phyloP scores from a whole-genome alignment of 768 basidiomycete species.

The Boletus rufocinnamomeus region DNA sequence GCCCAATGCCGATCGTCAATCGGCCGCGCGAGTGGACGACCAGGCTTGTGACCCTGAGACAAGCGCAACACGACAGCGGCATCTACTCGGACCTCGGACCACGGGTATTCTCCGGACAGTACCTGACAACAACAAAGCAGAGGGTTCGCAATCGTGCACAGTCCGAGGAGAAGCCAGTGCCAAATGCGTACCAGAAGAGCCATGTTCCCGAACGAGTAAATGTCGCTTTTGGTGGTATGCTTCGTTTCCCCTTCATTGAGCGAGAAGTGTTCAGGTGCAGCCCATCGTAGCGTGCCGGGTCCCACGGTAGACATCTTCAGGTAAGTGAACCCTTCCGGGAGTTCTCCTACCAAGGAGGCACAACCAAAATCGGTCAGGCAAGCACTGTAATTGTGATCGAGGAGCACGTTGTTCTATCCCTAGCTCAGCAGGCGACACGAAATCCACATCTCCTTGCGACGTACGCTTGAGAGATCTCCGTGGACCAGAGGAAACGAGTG shows the following conservation, averaged over 20 bases:
- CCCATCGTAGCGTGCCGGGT: slow-evolving; percentile 12
- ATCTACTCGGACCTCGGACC: background rate
- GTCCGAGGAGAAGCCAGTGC: background rate
- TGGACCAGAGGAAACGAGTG: slow-evolving; percentile 15
- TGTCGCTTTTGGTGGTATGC: slow-evolving; percentile 7
- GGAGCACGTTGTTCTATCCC: slow-evolving; percentile 14
- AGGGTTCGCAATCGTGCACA: background rate
- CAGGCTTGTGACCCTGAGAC: background rate
- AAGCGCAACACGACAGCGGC: slow-evolving; percentile 1
- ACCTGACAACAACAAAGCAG: background rate
- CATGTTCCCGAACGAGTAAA: slow-evolving; percentile 15
- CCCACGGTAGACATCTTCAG: slow-evolving; percentile 1
- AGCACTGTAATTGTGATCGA: slow-evolving; percentile 8
- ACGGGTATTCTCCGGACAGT: background rate
- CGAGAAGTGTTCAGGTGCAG: slow-evolving; percentile 11
- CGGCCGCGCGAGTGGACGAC: background rate
- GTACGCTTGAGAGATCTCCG: slow-evolving; percentile 7
- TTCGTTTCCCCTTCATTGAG: background rate
- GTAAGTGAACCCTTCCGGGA: slow-evolving; percentile 1
- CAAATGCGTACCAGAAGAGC: background rate
- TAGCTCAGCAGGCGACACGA: background rate
- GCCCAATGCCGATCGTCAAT: slow-evolving; percentile 8
- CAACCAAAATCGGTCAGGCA: slow-evolving; percentile 14
- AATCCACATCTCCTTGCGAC: background rate
- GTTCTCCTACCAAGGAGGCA: slow-evolving; percentile 9